Percentiles rank a stretch among this genome's conserved stretches.
These are phyloP conservation scores for Pterula multifida DNA, from an alignment of 1,284 basidiomycete species.

Conservation along the genomic window DNA sequence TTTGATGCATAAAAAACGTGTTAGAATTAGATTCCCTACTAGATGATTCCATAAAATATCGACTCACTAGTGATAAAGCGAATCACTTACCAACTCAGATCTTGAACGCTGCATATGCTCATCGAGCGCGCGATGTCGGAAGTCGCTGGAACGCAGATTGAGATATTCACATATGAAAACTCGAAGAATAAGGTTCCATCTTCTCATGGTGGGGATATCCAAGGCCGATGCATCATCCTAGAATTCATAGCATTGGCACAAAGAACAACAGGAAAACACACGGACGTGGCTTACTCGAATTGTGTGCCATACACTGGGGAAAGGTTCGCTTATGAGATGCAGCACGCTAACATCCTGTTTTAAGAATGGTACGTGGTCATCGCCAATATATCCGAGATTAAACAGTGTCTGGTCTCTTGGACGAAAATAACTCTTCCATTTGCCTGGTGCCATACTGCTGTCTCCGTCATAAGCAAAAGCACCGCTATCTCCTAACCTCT, in stretches of 20 bases:
- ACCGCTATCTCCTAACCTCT: conserved; percentile 48
- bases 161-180: conserved; percentile 90
- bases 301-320: conserved; percentile 89
- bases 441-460: conserved; percentile 27
- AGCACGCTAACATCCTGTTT: conserved; percentile 76
- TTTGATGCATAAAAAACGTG: neutral
- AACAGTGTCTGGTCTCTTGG: conserved; percentile 27
- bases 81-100: conserved; percentile 22
- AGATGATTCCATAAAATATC: neutral
- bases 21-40: neutral
- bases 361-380: conserved; percentile 94
- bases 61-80: neutral
- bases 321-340: conserved; percentile 85
- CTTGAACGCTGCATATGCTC: conserved; percentile 18
- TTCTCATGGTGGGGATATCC: conserved; percentile 75
- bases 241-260: conserved; percentile 3
- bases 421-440: conserved; percentile 53
- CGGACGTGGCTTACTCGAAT: conserved; percentile 38
- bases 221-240: conserved; percentile 86
- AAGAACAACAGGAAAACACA: conserved; percentile 4
- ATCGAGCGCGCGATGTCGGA: conserved; percentile 1
- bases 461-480: conserved; percentile 37
- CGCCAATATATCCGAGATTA: conserved; percentile 63
- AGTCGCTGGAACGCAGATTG: conserved; percentile 40
- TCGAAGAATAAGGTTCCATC: conserved; percentile 85